These are phyloP conservation scores for Alternaria solani DNA, from an alignment of 2,329 filamentous ascomycete genomes.

Conservation along the genomic window DNA sequence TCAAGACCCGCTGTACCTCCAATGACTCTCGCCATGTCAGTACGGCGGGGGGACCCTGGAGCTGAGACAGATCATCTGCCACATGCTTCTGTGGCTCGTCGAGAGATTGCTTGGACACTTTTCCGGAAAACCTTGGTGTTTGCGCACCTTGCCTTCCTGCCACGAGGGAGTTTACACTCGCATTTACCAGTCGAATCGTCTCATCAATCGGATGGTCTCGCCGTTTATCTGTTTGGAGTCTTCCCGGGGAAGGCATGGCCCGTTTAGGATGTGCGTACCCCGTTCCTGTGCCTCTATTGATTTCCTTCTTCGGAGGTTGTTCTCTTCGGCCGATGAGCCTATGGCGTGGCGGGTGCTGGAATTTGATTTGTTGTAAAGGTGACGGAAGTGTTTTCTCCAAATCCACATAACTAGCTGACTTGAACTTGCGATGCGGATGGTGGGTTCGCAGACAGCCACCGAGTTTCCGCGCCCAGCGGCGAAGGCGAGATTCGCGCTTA, in stretches of 20 bases:
- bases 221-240: background rate
- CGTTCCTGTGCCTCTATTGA: background rate
- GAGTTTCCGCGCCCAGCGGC: constrained; percentile 12
- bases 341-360: background rate
- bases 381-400: background rate
- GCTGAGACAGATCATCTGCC: background rate
- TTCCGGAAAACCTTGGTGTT: constrained; percentile 1
- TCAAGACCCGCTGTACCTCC: constrained; percentile 7
- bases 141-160: constrained; percentile 1
- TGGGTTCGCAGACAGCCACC: constrained; percentile 9
- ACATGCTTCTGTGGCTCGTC: background rate
- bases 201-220: background rate
- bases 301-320: background rate
- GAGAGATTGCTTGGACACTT: background rate
- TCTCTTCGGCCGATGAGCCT: constrained; percentile 1
- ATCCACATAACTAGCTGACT: constrained; percentile 4
- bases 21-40: constrained; percentile 18
- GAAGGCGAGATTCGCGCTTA: constrained; percentile 11
- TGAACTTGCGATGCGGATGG: constrained; percentile 10
- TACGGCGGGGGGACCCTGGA: constrained; percentile 4
- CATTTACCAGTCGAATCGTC: constrained; percentile 14
- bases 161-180: constrained; percentile 10
- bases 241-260: constrained; percentile 12
- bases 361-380: background rate
- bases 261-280: background rate